Percentiles rank a stretch among this genome's conserved stretches.
Conservation (phyloP, 148 eudicot genomes). For the Tetragonia tetragonoides region DNA sequence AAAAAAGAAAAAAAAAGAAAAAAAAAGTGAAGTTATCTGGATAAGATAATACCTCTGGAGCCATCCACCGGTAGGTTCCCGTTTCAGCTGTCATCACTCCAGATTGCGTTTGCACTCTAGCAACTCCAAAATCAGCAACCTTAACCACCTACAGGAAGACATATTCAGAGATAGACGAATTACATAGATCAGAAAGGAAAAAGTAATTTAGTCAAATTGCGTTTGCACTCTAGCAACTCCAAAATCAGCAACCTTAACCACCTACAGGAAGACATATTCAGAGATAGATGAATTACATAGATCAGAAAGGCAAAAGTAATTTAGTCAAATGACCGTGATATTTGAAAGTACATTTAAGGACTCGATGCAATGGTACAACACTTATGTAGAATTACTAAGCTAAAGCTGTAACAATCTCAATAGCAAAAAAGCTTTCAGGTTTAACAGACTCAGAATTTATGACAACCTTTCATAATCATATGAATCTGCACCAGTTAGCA, state of each 20-base stretch:
- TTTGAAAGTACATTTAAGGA: not conserved
- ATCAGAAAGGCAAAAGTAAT: not conserved
- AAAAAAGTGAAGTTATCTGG: not conserved
- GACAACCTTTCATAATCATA: not conserved
- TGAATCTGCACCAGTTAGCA: not conserved
- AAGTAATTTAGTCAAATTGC: not conserved
- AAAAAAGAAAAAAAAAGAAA: no score
- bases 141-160: conserved; percentile 48
- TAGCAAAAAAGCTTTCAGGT: not conserved
- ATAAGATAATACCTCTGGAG: conserved; percentile 55
- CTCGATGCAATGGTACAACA: not conserved
- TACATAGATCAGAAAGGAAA: not conserved
- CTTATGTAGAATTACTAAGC: no score
- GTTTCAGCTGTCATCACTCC: conserved; percentile 83
- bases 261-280: conserved; percentile 32
- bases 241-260: conserved; percentile 74
- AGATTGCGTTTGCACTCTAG: conserved; percentile 57
- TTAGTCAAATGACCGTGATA: not conserved
- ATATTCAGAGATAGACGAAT: not conserved
- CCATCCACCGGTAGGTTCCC: conserved; percentile 86
- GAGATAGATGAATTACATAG: not conserved
- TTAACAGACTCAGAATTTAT: not conserved
- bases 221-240: conserved; percentile 70
- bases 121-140: conserved; percentile 80
- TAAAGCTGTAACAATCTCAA: not conserved